These are phyloP conservation scores for Alternaria ethzedia DNA, from an alignment of 2,329 filamentous ascomycete species.

Conservation along the genomic window DNA sequence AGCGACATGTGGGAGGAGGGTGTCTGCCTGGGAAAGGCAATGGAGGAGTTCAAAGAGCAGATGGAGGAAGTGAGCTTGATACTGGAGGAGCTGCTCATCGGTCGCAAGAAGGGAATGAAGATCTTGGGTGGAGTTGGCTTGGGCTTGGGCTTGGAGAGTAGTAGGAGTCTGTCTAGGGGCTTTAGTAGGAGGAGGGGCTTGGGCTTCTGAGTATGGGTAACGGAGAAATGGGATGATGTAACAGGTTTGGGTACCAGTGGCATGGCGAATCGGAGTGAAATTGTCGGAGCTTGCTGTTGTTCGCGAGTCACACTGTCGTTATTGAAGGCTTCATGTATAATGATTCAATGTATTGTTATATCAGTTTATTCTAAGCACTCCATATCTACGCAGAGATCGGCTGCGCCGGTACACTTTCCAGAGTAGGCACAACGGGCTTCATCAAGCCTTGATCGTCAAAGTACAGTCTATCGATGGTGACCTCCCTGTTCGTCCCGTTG, in stretches of 20 bases:
- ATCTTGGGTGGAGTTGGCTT: neutral
- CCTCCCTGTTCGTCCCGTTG: slow-evolving; percentile 31
- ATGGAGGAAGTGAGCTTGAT: slow-evolving; percentile 16
- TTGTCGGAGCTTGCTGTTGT: neutral
- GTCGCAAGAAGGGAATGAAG: slow-evolving; percentile 1
- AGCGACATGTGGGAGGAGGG: slow-evolving; percentile 3
- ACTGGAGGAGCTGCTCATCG: neutral
- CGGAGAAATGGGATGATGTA: neutral
- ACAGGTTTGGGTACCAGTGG: neutral
- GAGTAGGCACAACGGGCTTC: slow-evolving; percentile 30
- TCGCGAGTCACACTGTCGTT: neutral
- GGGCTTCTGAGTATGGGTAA: neutral
- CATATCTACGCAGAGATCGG: neutral
- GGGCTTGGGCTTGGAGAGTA: neutral
- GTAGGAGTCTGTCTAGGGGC: neutral
- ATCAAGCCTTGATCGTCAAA: slow-evolving; percentile 35
- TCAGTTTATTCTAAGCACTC: no score
- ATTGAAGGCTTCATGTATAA: neutral
- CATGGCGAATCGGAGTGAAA: neutral
- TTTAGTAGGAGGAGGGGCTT: neutral
- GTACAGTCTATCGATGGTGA: slow-evolving; percentile 32
- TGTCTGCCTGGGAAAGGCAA: neutral
- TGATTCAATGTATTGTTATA: neutral
- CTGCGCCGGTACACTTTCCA: slow-evolving; percentile 26
- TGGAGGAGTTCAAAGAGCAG: slow-evolving; percentile 5